phyloP scores from a whole-genome alignment of 306 rosid genomes.

The Fagus sylvatica region DNA sequence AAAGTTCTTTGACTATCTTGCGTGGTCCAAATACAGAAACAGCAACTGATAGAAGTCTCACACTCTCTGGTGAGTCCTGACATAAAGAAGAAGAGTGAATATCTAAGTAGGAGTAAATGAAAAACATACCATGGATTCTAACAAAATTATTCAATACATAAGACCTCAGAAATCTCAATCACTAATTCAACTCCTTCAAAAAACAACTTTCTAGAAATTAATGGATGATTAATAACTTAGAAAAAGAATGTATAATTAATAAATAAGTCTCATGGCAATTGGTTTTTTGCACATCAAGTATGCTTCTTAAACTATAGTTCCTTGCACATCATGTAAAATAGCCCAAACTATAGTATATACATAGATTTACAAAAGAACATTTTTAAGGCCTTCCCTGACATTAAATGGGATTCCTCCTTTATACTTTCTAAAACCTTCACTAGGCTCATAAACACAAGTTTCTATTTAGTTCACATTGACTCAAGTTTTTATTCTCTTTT shows the following conservation, averaged over 20 bases:
- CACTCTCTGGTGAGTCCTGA: constrained; percentile 74
- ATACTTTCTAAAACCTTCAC: not conserved
- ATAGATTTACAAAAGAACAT: not conserved
- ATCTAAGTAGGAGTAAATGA: constrained; percentile 3
- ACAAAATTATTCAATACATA: not conserved
- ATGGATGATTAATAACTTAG: not conserved
- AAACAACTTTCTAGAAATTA: not conserved
- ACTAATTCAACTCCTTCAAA: not conserved
- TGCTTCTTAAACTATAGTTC: not conserved
- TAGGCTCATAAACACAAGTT: not conserved
- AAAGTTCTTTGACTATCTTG: constrained; percentile 58
- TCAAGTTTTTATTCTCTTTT: not conserved
- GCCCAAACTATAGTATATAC: not conserved
- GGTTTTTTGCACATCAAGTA: not conserved
- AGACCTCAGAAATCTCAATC: not conserved
- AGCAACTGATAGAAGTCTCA: constrained; percentile 63
- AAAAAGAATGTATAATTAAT: no score
- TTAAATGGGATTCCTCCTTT: not conserved
- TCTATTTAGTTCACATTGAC: not conserved
- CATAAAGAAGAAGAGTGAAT: constrained; percentile 29
- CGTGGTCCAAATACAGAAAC: constrained; percentile 83
- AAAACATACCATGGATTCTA: not conserved
- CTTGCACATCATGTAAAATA: not conserved
- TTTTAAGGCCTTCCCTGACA: not conserved
- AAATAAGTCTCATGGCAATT: not conserved